These are phyloP conservation scores for Pseudogymnoascus sp. DNA, from an alignment of 2,329 filamentous ascomycete genomes.

Conservation along the genomic window DNA sequence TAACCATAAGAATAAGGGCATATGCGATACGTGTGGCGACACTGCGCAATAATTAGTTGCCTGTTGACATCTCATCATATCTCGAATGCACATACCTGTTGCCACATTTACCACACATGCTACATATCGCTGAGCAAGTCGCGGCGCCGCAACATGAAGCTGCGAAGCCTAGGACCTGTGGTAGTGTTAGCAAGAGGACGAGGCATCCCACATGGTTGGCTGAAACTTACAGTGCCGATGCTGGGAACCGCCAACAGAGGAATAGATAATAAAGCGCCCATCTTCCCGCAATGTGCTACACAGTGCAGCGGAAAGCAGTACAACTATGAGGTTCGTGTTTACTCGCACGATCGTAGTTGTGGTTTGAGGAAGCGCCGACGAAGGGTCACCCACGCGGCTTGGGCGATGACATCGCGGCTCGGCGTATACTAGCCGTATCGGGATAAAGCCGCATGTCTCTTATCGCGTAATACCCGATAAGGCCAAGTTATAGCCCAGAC, in stretches of 20 bases:
- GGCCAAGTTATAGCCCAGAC: not conserved
- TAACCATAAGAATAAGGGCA: conserved; percentile 86
- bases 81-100: conserved; percentile 59
- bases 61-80: conserved; percentile 8
- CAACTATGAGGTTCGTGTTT: not conserved
- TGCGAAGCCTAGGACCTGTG: conserved; percentile 64
- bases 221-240: conserved; percentile 67
- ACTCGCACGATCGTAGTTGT: conserved; percentile 4
- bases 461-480: conserved; percentile 11
- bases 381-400: not conserved
- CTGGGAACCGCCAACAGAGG: conserved; percentile 85
- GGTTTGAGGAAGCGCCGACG: conserved; percentile 5
- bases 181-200: conserved; percentile 17
- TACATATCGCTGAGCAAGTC: conserved; percentile 92
- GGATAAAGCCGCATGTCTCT: not conserved
- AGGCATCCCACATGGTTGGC: not conserved
- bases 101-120: conserved; percentile 90
- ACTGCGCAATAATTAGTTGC: conserved; percentile 38
- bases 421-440: not conserved
- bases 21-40: conserved; percentile 96
- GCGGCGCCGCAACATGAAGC: conserved; percentile 95
- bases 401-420: conserved; percentile 3
- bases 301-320: not conserved
- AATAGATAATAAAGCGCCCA: conserved; percentile 88
- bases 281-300: conserved; percentile 33